These are phyloP conservation scores for Coccinonectria pachysandricola DNA, from an alignment of 2,329 filamentous ascomycete genomes.

Conservation along the genomic window DNA sequence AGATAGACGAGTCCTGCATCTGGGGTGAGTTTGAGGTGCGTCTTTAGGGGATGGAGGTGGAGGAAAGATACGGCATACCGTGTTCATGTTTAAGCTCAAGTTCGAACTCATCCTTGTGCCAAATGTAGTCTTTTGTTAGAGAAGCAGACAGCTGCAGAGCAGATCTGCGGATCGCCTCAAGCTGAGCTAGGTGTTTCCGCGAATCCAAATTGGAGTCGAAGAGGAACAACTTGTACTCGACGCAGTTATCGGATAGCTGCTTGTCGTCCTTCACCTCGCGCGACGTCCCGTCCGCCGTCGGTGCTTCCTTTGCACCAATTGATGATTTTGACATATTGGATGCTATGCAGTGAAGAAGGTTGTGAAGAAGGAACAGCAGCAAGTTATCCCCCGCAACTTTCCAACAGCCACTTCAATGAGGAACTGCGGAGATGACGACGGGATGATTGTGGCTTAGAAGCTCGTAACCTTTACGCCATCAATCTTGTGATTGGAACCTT, in stretches of 20 bases:
- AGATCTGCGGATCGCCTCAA: conserved; percentile 64
- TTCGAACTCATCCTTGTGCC: conserved; percentile 80
- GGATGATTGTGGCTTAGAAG: too few relatives aligned
- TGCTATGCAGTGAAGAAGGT: too few relatives aligned
- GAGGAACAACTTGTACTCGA: conserved; percentile 75
- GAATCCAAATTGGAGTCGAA: conserved; percentile 46
- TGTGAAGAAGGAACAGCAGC: too few relatives aligned
- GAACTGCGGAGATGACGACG: too few relatives aligned
- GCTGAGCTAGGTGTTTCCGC: conserved; percentile 47
- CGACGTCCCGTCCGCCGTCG: too few relatives aligned
- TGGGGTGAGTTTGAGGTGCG: conserved; percentile 2
- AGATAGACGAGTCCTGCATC: conserved; percentile 48
- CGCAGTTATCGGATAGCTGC: conserved; percentile 65
- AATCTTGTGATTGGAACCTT: too few relatives aligned
- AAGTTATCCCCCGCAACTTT: too few relatives aligned
- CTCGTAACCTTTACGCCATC: too few relatives aligned
- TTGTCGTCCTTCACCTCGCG: too few relatives aligned
- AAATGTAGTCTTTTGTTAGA: conserved; percentile 78
- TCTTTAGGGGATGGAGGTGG: neutral
- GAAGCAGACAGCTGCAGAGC: conserved; percentile 51
- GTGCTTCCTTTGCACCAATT: too few relatives aligned
- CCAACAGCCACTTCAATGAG: too few relatives aligned
- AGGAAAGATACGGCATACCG: conserved; percentile 31
- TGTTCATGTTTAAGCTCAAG: conserved; percentile 51
- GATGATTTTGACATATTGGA: too few relatives aligned